Evolutionary conservation across 1,284 basidiomycete genomes (phyloP).

Genomic region (Somion occarium): DNA sequence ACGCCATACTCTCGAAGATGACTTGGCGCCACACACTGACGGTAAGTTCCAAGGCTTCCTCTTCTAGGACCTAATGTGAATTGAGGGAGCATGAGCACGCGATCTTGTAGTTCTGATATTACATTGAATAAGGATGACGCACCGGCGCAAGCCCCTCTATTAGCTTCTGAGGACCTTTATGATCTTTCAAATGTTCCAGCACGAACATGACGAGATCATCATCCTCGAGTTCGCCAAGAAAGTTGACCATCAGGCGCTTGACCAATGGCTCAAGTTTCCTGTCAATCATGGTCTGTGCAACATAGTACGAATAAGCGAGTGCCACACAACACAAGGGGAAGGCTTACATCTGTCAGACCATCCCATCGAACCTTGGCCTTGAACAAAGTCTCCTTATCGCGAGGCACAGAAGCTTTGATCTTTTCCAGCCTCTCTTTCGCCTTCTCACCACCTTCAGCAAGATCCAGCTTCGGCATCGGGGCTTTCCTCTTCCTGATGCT

Average conservation of each 20-base stretch:
- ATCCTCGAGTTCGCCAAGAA: constrained; percentile 83
- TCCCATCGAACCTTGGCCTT: constrained; percentile 83
- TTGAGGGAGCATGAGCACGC: constrained; percentile 1
- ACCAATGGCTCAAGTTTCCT: constrained; percentile 79
- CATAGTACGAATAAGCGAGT: not conserved
- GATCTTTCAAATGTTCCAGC: constrained; percentile 82
- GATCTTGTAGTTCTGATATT: not conserved
- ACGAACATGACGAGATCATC: constrained; percentile 89
- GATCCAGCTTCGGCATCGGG: constrained; percentile 82
- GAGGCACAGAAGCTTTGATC: constrained; percentile 65
- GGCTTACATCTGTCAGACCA: constrained; percentile 75
- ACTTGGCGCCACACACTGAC: constrained; percentile 81
- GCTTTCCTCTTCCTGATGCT: constrained; percentile 73
- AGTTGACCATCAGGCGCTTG: constrained; percentile 75
- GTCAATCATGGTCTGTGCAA: constrained; percentile 62
- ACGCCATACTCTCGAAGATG: constrained; percentile 87
- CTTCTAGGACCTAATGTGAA: constrained; percentile 70
- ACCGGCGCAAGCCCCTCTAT: constrained; percentile 86
- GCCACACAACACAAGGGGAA: constrained; percentile 2
- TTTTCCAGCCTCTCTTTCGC: constrained; percentile 73
- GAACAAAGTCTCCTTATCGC: constrained; percentile 72
- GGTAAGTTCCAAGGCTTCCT: constrained; percentile 78
- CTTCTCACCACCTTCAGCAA: constrained; percentile 74
- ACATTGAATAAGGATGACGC: constrained; percentile 33
- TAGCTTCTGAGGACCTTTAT: constrained; percentile 75